Conservation (phyloP, 139 green algal species). For the Chlorella vulgaris region DNA sequence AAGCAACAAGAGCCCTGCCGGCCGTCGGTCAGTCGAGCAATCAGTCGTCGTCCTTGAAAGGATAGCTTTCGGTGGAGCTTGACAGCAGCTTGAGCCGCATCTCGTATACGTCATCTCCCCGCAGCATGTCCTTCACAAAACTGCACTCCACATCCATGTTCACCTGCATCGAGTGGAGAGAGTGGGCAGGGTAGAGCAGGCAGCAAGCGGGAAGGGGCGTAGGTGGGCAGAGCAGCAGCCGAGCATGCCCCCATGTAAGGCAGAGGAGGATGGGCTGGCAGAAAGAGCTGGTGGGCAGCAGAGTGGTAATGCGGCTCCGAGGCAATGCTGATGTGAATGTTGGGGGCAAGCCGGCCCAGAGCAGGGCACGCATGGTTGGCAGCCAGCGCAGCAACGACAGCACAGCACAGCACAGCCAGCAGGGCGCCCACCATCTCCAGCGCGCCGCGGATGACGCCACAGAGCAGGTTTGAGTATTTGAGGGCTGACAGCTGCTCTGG, state of each 20-base stretch:
- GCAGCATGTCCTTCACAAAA: constrained; percentile 84
- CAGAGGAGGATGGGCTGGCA: not conserved
- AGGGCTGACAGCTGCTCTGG: constrained; percentile 82
- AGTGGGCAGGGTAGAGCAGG: not conserved
- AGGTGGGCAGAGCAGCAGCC: too few relatives aligned
- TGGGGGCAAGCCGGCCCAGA: too few relatives aligned
- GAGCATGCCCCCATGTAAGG: too few relatives aligned
- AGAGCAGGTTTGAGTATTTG: constrained; percentile 91
- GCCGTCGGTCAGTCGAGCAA: too few relatives aligned
- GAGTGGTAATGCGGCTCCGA: too few relatives aligned
- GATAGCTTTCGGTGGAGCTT: constrained; percentile 72
- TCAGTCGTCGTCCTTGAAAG: constrained; percentile 96
- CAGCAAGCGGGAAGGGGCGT: not conserved
- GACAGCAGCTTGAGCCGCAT: constrained; percentile 79
- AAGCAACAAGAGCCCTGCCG: too few relatives aligned
- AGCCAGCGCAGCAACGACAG: too few relatives aligned
- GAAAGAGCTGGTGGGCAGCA: too few relatives aligned
- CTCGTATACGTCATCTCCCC: constrained; percentile 86
- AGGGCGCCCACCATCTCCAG: constrained; percentile 77
- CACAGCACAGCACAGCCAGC: too few relatives aligned
- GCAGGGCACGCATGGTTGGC: too few relatives aligned
- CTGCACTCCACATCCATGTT: constrained; percentile 86
- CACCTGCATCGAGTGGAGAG: constrained; percentile 54
- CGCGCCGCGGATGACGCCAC: constrained; percentile 88
- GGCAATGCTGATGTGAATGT: too few relatives aligned